Conservation (phyloP, 768 basidiomycete species). For the Postia placenta region DNA sequence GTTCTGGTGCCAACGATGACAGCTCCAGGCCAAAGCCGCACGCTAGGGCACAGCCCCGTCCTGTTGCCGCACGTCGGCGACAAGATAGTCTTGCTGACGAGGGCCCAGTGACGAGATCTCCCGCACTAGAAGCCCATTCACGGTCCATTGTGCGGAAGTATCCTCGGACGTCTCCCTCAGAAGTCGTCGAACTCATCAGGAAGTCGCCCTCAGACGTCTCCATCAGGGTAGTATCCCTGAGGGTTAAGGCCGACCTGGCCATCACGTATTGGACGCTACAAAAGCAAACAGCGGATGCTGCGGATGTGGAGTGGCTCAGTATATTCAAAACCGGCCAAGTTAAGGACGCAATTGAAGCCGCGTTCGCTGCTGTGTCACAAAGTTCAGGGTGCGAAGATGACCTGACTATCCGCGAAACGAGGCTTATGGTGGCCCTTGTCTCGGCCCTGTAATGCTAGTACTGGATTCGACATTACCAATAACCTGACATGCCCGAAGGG, state of each 20-base stretch:
- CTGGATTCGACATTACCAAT: not conserved
- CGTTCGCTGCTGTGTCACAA: conserved; percentile 5
- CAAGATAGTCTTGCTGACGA: conserved; percentile 1
- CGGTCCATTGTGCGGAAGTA: conserved; percentile 11
- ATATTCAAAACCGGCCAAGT: conserved; percentile 14
- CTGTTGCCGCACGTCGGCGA: conserved; percentile 12
- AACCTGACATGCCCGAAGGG: too few relatives aligned
- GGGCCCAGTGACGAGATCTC: not conserved
- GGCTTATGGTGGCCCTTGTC: conserved; percentile 1
- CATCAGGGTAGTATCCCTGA: not conserved
- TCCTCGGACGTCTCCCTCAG: conserved; percentile 11
- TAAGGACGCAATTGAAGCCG: conserved; percentile 12
- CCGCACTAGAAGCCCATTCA: not conserved
- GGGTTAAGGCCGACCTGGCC: conserved; percentile 23
- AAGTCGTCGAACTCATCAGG: conserved; percentile 14
- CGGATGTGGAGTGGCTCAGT: conserved; percentile 17
- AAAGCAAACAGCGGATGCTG: conserved; percentile 7
- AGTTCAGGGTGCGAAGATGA: not conserved
- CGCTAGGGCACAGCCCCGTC: conserved; percentile 21
- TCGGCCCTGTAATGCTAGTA: not conserved
- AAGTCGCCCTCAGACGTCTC: conserved; percentile 8
- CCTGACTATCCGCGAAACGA: conserved; percentile 6
- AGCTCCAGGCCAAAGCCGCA: conserved; percentile 11
- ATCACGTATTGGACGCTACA: conserved; percentile 21
- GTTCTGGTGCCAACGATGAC: not conserved